Conservation (phyloP, 2,329 filamentous ascomycete genomes). For the Huntiella omanensis region DNA sequence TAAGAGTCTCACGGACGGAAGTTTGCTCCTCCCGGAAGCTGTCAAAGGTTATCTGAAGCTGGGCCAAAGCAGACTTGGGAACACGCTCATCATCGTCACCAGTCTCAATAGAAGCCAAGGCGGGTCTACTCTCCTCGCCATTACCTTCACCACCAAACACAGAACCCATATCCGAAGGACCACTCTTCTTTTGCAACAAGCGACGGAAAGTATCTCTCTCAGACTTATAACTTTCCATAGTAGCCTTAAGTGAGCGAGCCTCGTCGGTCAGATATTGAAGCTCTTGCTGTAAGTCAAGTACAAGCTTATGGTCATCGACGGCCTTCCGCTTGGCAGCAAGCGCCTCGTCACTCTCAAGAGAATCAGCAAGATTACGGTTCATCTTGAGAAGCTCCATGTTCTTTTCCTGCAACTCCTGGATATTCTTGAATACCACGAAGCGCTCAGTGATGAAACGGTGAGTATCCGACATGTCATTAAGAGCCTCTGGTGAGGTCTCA, state of each 20-base stretch:
- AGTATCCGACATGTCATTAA: conserved; percentile 64
- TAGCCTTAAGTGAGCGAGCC: conserved; percentile 59
- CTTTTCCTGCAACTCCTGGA: conserved; percentile 69
- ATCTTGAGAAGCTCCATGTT: conserved; percentile 71
- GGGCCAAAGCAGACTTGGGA: conserved; percentile 52
- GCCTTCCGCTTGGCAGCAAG: conserved; percentile 44
- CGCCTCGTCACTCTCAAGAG: conserved; percentile 83
- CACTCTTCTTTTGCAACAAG: conserved; percentile 58
- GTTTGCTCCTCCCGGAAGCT: conserved; percentile 71
- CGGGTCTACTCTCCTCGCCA: conserved; percentile 38
- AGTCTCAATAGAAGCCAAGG: conserved; percentile 39
- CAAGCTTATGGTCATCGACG: conserved; percentile 47
- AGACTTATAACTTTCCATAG: conserved; percentile 82
- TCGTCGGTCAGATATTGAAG: conserved; percentile 66
- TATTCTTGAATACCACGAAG: conserved; percentile 73
- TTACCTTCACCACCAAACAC: conserved; percentile 34
- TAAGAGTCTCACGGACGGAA: conserved; percentile 63
- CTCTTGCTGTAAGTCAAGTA: conserved; percentile 54
- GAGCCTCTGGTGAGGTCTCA: conserved; percentile 49
- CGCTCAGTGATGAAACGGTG: conserved; percentile 78
- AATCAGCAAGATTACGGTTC: conserved; percentile 65
- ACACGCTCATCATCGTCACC: conserved; percentile 42
- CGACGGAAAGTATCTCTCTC: conserved; percentile 96
- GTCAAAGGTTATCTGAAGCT: conserved; percentile 80
- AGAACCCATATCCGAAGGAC: conserved; percentile 43